phyloP scores from a whole-genome alignment of 768 basidiomycete genomes.

The Lepiota venenata region DNA sequence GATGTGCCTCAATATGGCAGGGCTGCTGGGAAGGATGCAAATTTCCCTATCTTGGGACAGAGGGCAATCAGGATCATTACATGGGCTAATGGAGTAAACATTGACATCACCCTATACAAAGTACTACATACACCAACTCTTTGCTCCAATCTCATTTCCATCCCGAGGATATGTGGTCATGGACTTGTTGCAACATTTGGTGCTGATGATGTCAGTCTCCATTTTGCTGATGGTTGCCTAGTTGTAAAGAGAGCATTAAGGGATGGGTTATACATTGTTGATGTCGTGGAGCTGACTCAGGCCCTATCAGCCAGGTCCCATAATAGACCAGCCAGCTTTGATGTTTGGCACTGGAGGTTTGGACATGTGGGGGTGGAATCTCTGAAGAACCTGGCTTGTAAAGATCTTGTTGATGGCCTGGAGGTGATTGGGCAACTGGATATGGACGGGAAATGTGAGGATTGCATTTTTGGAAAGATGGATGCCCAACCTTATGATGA shows the following conservation, averaged over 20 bases:
- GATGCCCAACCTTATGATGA: slow-evolving; percentile 19
- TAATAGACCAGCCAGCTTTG: slow-evolving; percentile 16
- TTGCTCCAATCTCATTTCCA: slow-evolving; percentile 23
- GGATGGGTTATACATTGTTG: too few relatives aligned
- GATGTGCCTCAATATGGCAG: slow-evolving; percentile 14
- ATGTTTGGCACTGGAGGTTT: slow-evolving; percentile 24
- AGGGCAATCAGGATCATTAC: slow-evolving; percentile 15
- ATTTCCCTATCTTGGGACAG: slow-evolving; percentile 20
- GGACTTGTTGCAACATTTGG: too few relatives aligned
- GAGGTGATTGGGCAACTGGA: slow-evolving; percentile 7
- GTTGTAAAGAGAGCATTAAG: slow-evolving; percentile 16
- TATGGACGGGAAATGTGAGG: slow-evolving; percentile 15
- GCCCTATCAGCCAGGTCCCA: slow-evolving; percentile 15
- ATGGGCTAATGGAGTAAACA: too few relatives aligned
- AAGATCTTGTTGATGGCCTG: slow-evolving; percentile 19
- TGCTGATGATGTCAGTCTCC: too few relatives aligned
- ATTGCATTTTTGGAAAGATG: slow-evolving; percentile 25
- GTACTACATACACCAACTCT: slow-evolving; percentile 24
- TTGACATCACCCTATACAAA: slow-evolving; percentile 16
- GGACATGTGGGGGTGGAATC: slow-evolving; percentile 15
- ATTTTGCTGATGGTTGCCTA: too few relatives aligned
- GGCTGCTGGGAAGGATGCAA: slow-evolving; percentile 8
- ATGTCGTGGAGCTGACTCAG: too few relatives aligned
- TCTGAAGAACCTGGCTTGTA: slow-evolving; percentile 13
- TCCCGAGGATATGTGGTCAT: too few relatives aligned